A percentile compares a stretch with the other conserved stretches of the same genome.
Conservation (phyloP, 305 asterid genomes). For the Ruellia speciosa region DNA sequence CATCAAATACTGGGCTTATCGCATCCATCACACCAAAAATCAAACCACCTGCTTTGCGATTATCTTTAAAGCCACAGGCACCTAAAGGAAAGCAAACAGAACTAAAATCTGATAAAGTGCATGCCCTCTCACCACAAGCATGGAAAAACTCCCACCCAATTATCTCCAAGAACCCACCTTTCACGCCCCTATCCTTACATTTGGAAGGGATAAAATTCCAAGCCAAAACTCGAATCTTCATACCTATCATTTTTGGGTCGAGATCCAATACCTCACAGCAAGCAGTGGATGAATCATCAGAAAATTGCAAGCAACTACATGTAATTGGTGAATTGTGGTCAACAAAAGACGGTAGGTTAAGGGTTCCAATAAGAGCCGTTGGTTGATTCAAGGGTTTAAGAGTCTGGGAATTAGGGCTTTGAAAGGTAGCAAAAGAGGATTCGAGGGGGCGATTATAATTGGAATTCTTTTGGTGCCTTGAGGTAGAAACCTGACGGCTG, state of each 20-base stretch:
- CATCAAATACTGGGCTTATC: constrained; percentile 54
- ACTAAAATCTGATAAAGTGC: constrained; percentile 25
- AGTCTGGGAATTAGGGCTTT: constrained; percentile 27
- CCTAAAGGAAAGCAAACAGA: constrained; percentile 33
- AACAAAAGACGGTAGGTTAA: constrained; percentile 42
- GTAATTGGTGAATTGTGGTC: constrained; percentile 16
- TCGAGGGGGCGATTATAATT: constrained; percentile 10
- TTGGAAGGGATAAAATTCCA: constrained; percentile 75
- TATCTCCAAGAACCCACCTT: constrained; percentile 64
- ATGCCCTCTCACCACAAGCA: constrained; percentile 17
- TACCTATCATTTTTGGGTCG: constrained; percentile 39
- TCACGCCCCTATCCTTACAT: constrained; percentile 24
- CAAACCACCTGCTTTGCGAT: constrained; percentile 21
- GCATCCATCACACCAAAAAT: constrained; percentile 52
- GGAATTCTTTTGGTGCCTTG: constrained; percentile 18
- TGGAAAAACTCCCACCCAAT: constrained; percentile 48
- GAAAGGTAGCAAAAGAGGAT: constrained; percentile 21
- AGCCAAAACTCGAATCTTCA: constrained; percentile 36
- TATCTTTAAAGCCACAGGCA: constrained; percentile 24
- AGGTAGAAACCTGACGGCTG: constrained; percentile 22
- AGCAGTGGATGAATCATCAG: constrained; percentile 41
- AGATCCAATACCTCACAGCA: constrained; percentile 70
- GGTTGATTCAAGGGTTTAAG: constrained; percentile 51
- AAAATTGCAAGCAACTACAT: constrained; percentile 61
- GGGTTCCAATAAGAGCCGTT: constrained; percentile 42